Percentiles rank a stretch among this genome's conserved stretches.
Conservation (phyloP, 257 asterid species). For the Cruciata laevipes region DNA sequence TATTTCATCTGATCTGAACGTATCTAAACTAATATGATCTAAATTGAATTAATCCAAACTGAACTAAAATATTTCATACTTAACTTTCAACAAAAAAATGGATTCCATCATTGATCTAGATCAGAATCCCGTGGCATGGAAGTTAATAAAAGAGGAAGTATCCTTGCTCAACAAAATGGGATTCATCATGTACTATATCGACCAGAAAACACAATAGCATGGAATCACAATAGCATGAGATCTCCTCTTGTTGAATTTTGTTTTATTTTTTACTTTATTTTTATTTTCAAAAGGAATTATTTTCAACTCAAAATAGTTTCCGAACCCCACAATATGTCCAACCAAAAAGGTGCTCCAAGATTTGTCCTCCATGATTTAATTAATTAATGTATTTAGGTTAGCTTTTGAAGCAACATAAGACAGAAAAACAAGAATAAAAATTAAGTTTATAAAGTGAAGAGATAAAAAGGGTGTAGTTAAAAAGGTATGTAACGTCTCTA, state of each 20-base stretch:
- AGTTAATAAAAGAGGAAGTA: not conserved
- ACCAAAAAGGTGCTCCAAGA: not conserved
- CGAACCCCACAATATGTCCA: constrained; percentile 1
- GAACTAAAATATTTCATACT: no score
- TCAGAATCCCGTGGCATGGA: not conserved
- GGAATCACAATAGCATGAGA: not conserved
- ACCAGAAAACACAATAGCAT: not conserved
- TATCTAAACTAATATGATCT: no score
- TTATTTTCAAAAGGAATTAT: not conserved
- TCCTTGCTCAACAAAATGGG: not conserved
- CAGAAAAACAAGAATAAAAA: not conserved
- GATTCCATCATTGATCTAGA: not conserved
- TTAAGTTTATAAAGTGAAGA: not conserved
- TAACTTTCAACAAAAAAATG: no score
- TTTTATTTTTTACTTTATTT: not conserved
- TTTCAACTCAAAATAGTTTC: not conserved
- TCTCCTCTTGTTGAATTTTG: not conserved
- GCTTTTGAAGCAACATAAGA: not conserved
- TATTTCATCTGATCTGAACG: no score
- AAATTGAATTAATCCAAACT: no score
- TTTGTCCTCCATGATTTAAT: not conserved
- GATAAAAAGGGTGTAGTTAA: not conserved
- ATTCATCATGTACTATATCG: not conserved
- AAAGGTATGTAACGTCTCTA: not conserved
- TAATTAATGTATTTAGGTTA: not conserved